These are phyloP conservation scores for Neoboletus magnificus DNA, from an alignment of 768 basidiomycete genomes.

Conservation along the genomic window DNA sequence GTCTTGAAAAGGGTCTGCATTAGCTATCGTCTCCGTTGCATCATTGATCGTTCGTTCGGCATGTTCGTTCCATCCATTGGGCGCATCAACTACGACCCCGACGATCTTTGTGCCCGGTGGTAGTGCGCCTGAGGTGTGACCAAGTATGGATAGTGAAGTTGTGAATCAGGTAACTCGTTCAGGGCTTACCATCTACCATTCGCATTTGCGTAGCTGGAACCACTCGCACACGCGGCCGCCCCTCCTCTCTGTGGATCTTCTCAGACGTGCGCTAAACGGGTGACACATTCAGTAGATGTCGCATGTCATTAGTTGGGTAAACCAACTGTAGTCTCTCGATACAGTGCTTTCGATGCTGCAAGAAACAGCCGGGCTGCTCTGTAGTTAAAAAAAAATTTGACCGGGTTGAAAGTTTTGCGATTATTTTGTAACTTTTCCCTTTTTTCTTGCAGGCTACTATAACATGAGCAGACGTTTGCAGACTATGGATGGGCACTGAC, in stretches of 20 bases:
- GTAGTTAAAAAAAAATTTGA: background rate
- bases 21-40: background rate
- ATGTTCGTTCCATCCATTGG: background rate
- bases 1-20: background rate
- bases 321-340: background rate
- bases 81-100: background rate
- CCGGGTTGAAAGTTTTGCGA: background rate
- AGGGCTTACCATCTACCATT: background rate
- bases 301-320: background rate
- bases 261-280: slow-evolving; percentile 5
- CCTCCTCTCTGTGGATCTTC: background rate
- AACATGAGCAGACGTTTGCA: background rate
- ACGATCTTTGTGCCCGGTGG: background rate
- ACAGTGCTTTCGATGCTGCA: background rate
- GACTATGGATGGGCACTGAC: background rate
- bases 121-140: background rate
- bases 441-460: background rate
- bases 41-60: background rate
- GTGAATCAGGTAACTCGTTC: background rate
- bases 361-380: background rate
- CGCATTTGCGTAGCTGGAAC: slow-evolving; percentile 5
- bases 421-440: background rate
- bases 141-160: background rate
- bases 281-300: background rate
- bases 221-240: background rate